Evolutionary conservation across 2,329 filamentous ascomycete species (phyloP), one percentile per base, ranked within the genome.

Genomic region (Gremmenia infestans): DNA sequence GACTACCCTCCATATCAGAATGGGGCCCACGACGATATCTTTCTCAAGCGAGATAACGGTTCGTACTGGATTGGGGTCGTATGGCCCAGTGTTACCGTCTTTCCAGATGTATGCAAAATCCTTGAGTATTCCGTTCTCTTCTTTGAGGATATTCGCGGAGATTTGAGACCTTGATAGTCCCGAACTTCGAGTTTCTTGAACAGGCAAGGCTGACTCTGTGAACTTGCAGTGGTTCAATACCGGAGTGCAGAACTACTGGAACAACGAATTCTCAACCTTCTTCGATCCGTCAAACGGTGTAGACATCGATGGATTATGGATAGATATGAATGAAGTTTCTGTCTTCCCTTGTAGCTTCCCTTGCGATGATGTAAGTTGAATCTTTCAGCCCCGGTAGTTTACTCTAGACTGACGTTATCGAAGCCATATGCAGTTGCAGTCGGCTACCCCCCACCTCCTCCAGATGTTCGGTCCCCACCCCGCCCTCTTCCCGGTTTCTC

Each of bases 241-340:
- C 7, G 82, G 82, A 51, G 81, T 83, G 1, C 78, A 83, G 48
- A 65, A 72, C 1, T 94, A 84, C 70, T 93, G 89, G 89, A 83
- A 83, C 60, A 76, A 77, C 4, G 81, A 92, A 67, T 86, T 93
- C 63, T 70, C 67, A 0, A 69, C 67, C 1, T 89, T 89, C 73
- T 91, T 92, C 72, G 71, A 78, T 57, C 71, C 79, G 0, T 74
- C 83, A 0, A 77, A 72, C 2, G 89, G 88, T 32, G 77, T 93
- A 15, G 82, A 92, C 61, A 86, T 93, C 49, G 89, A 93, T 59
- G 89, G 81, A 1, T 74, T 93, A 1, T 92, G 88, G 86, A 89
- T 89, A 61, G 87, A 90, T 63, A 82, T 87, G 80, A 84, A 83
- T 32, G 28, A 32, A 17, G 76, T 74, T 3, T 71, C 76, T 5